Base-by-base conservation (phyloP, 768 basidiomycete genomes). In the Porphyrellus cyaneotinctus region DNA sequence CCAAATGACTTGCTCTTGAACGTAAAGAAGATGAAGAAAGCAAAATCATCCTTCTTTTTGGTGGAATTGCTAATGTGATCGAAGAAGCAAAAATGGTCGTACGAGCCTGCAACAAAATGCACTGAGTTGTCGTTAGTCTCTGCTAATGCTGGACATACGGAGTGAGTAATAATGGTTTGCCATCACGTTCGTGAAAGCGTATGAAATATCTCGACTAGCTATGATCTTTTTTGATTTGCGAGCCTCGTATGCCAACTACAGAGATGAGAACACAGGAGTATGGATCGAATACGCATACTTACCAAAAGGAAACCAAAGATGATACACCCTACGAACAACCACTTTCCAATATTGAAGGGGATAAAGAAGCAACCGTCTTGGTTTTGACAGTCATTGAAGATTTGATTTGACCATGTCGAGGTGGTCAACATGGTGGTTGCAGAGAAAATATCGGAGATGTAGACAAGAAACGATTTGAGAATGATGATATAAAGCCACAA, bases 1-100 rank as follows among this genome's bases (percentile, higher is more conserved):
- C 15, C 17, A 46, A 20, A 44, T 8, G 18, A 75, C 84, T 49
- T 55, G 91, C 95, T 95, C 78, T 99, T 99, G 81, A 99, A 98
- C 1, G 88, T 89, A 73, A 99, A 99, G 83, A 98, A 99, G 66
- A 98, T 83, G 72, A 97, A 99, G 79, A 98, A 98, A 31, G 95
- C 95, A 71, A 99, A 94, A 65, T 97, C 92, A 67, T 99, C 97
- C 70, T 88, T 94, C 56, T 83, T 85, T 79, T 95, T 97, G 28
- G 93, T 94, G 24, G 97, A 98, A 65, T 91, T 87, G 65, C 85
- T 85, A 71, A 99, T 97, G 61, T 97, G 93, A 61, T 90, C 87
- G 69, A 98, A 98, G 77, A 99, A 94, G 72, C 97, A 98, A 70
- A 97, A 97, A 68, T 95, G 91, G 68, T 95, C 87, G 70, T 97